These are phyloP conservation scores for Neoboletus subvelutipes DNA, from an alignment of 768 basidiomycete genomes.

Conservation along the genomic window DNA sequence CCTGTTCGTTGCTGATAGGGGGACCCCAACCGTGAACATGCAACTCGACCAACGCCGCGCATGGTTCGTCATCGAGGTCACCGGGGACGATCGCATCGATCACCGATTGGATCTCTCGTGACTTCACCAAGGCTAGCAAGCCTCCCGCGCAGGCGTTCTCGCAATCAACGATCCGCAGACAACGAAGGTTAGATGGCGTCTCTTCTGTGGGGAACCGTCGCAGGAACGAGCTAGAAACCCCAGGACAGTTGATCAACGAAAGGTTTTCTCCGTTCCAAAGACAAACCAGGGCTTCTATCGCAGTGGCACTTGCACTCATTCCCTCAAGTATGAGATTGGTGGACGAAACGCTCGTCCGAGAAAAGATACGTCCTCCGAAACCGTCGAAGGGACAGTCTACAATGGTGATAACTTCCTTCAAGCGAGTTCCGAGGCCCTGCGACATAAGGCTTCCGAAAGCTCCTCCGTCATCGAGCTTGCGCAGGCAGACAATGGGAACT, in stretches of 20 bases:
- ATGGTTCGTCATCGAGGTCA: not conserved
- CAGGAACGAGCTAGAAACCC: constrained; percentile 3
- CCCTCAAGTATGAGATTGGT: constrained; percentile 2
- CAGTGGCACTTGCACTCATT: not conserved
- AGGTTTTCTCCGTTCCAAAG: constrained; percentile 12
- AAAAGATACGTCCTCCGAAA: not conserved
- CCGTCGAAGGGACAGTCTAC: constrained; percentile 5
- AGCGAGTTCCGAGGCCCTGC: constrained; percentile 1
- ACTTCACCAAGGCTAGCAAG: not conserved
- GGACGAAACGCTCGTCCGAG: constrained; percentile 2
- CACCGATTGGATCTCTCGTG: constrained; percentile 2
- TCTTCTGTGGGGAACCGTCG: not conserved
- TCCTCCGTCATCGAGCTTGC: not conserved
- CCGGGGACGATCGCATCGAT: not conserved
- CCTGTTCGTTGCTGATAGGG: not conserved
- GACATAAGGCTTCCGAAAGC: constrained; percentile 2
- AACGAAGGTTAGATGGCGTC: constrained; percentile 1
- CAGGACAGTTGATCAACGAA: constrained; percentile 4
- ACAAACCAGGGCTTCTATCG: not conserved
- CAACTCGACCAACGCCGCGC: constrained; percentile 4
- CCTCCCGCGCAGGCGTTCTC: not conserved
- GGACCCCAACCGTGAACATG: constrained; percentile 5
- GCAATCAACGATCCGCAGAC: constrained; percentile 9
- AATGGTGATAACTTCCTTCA: constrained; percentile 3
- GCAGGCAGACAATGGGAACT: not conserved